These are phyloP conservation scores for Antrodiella citrinella DNA, from an alignment of 768 basidiomycete species.

Conservation along the genomic window DNA sequence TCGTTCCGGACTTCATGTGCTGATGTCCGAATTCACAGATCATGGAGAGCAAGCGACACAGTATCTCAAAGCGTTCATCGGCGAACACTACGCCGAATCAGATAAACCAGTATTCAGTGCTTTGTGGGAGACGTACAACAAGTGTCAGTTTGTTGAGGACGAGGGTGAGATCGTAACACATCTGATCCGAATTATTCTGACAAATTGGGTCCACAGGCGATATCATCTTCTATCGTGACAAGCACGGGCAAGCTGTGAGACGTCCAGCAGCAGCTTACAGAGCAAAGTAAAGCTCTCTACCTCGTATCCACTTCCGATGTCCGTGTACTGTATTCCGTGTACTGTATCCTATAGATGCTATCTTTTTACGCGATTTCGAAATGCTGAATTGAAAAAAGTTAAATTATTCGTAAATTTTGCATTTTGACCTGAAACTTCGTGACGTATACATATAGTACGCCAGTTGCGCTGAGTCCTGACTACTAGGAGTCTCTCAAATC, in stretches of 20 bases:
- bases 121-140: conserved; percentile 27
- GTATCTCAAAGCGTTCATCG: conserved; percentile 23
- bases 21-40: conserved; percentile 12
- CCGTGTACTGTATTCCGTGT: too few relatives aligned
- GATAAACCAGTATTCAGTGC: conserved; percentile 24
- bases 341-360: not conserved
- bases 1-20: not conserved
- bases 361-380: not conserved
- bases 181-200: not conserved
- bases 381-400: not conserved
- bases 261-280: not conserved
- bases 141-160: conserved; percentile 29
- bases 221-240: conserved; percentile 6
- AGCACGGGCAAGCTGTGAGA: conserved; percentile 1
- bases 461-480: too few relatives aligned
- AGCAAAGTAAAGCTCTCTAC: not conserved
- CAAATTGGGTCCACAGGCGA: not conserved
- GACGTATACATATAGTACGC: too few relatives aligned
- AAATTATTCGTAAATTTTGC: not conserved
- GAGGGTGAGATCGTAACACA: conserved; percentile 21
- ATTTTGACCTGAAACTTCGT: too few relatives aligned
- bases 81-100: conserved; percentile 24
- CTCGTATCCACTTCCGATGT: too few relatives aligned
- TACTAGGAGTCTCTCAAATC: too few relatives aligned
- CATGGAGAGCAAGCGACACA: conserved; percentile 25